These are phyloP conservation scores for Grosmannia huntii DNA, from an alignment of 2,329 filamentous ascomycete species.

Conservation along the genomic window DNA sequence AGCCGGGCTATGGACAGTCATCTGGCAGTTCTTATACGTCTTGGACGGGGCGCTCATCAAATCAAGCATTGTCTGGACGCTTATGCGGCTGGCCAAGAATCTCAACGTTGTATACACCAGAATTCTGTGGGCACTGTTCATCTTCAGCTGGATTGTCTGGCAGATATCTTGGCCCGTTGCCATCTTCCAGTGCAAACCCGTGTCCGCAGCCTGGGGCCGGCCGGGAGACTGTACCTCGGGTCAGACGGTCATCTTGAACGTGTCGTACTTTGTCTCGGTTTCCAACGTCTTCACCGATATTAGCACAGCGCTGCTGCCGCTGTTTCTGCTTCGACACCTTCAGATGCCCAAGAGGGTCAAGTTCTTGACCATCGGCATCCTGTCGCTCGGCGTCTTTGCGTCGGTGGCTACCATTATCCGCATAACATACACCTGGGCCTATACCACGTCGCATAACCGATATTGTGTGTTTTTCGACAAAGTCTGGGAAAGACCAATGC, in stretches of 20 bases:
- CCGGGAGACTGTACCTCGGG: conserved; percentile 11
- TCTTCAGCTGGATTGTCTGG: conserved; percentile 9
- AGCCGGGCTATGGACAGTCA: not conserved
- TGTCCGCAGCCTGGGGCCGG: not conserved
- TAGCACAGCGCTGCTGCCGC: conserved; percentile 13
- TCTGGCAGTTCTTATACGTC: conserved; percentile 5
- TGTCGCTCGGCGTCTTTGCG: not conserved
- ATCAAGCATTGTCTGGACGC: conserved; percentile 16
- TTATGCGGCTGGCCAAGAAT: conserved; percentile 15
- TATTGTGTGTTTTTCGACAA: not conserved
- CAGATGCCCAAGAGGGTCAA: conserved; percentile 11
- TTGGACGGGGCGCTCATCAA: conserved; percentile 12
- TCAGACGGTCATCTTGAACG: conserved; percentile 11
- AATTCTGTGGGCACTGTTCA: conserved; percentile 10
- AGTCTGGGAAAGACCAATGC: not conserved
- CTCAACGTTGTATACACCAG: conserved; percentile 1
- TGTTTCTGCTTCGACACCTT: conserved; percentile 17
- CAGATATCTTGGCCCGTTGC: conserved; percentile 12
- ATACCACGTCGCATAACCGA: not conserved
- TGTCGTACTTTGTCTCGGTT: conserved; percentile 17
- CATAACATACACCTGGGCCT: conserved; percentile 1
- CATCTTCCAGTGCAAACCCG: conserved; percentile 13
- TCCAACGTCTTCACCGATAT: conserved; percentile 20
- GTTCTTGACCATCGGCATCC: not conserved
- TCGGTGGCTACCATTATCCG: conserved; percentile 1